phyloP scores from a whole-genome alignment of 345 rosid genomes.

The Lepidium sativum region DNA sequence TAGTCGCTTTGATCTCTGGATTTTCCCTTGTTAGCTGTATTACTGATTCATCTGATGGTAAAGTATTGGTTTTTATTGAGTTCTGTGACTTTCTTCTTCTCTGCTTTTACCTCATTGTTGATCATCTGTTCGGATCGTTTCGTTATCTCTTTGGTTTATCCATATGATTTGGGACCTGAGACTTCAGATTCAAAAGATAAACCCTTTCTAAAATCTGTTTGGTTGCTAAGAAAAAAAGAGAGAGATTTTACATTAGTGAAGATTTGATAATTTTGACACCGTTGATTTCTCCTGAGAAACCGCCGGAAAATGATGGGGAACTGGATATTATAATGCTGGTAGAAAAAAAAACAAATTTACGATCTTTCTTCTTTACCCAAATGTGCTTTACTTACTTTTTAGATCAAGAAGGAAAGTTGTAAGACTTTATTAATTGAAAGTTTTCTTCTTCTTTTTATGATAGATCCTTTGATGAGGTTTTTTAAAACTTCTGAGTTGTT shows the following conservation, averaged over 20 bases:
- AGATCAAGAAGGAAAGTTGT: constrained; percentile 1
- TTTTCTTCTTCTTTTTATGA: constrained; percentile 3
- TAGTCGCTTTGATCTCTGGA: constrained; percentile 22
- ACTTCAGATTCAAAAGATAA: constrained; percentile 22
- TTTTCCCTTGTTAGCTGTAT: constrained; percentile 28
- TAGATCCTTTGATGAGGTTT: constrained; percentile 12
- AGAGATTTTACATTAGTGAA: not conserved
- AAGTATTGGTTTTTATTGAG: not conserved
- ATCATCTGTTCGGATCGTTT: constrained; percentile 2
- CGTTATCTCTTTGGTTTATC: not conserved
- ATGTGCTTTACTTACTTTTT: not conserved
- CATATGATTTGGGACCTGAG: constrained; percentile 3
- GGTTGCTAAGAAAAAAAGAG: not conserved
- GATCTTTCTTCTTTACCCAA: not conserved
- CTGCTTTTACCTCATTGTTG: not conserved
- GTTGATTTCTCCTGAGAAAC: constrained; percentile 29
- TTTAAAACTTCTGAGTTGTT: not conserved
- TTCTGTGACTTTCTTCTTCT: not conserved
- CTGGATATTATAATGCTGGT: not conserved
- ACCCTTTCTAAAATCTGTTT: not conserved
- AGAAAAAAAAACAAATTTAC: not conserved
- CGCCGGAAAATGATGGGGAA: constrained; percentile 6
- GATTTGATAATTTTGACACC: constrained; percentile 18
- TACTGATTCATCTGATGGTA: constrained; percentile 53
- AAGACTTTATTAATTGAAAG: not conserved